These are phyloP conservation scores for Epithele typhae DNA, from an alignment of 768 basidiomycete species.

Conservation along the genomic window DNA sequence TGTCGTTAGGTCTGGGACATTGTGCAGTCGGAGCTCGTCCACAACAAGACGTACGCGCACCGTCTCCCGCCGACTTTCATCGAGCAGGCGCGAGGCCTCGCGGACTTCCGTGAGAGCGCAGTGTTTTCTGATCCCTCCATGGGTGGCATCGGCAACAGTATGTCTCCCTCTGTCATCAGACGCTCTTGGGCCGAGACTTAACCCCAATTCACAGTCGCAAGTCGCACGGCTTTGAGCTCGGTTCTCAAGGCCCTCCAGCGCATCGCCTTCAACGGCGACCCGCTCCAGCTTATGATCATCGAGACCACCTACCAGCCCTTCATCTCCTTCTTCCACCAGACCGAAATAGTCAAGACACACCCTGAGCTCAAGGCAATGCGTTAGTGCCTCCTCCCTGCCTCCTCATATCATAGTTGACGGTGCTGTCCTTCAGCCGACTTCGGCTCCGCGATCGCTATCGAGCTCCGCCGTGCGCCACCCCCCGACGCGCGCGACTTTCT, in stretches of 20 bases:
- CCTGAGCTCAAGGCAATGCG: slow-evolving; percentile 63
- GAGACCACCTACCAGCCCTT: slow-evolving; percentile 88
- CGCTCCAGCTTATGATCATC: slow-evolving; percentile 73
- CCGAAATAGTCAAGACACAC: slow-evolving; percentile 53
- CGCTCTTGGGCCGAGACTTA: too few relatives aligned
- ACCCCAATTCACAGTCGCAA: slow-evolving; percentile 84
- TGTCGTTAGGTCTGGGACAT: slow-evolving; percentile 64
- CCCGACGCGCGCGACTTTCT: slow-evolving; percentile 78
- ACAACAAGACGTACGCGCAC: slow-evolving; percentile 80
- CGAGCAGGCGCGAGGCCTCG: slow-evolving; percentile 70
- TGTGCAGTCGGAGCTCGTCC: slow-evolving; percentile 67
- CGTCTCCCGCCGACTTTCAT: slow-evolving; percentile 76
- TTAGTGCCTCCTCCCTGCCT: slow-evolving; percentile 34
- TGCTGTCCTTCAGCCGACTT: slow-evolving; percentile 54
- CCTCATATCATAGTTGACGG: neutral
- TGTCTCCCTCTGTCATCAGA: slow-evolving; percentile 28
- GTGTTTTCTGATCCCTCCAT: slow-evolving; percentile 64
- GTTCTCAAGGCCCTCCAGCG: slow-evolving; percentile 69
- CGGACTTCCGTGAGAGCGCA: slow-evolving; percentile 75
- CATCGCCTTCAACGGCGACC: slow-evolving; percentile 75
- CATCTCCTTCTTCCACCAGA: slow-evolving; percentile 81
- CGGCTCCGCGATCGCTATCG: slow-evolving; percentile 70
- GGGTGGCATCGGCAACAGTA: slow-evolving; percentile 74
- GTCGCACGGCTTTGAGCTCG: slow-evolving; percentile 71
- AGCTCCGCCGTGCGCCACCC: slow-evolving; percentile 70